Evolutionary conservation across 805 yeast species (phyloP), one percentile per base, ranked within the genome.

Genomic region (Metschnikowia peoriensis): DNA sequence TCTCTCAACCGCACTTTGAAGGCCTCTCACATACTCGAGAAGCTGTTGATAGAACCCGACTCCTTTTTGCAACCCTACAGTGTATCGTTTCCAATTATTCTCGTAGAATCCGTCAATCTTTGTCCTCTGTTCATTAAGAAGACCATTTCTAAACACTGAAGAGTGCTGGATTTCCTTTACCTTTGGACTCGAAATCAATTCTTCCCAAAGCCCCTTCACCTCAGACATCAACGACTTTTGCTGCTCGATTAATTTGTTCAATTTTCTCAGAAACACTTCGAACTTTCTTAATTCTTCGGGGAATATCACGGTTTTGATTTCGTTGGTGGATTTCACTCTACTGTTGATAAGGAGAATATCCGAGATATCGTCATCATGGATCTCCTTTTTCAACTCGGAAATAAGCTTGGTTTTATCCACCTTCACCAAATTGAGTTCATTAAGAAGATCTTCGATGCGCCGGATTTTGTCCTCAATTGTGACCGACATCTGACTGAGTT

Each of bases 281-380:
- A 90, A 93, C 67, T 93, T 93, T 46, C 77, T 80, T 56, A 93
- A 71, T 65, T 90, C 97, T 52, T 80, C 78, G 15, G 83, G 80
- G 64, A 92, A 91, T 15, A 75, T 75, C 34, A 71, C 68, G 9
- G 78, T 72, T 57, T 77, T 78, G 53, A 83, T 75, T 52, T 86
- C 91, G 43, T 80, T 76, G 7, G 81, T 82, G 6, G 82, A 71
- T 38, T 77, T 79, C 42, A 80, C 77, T 54, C 80, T 82, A 54
- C 76, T 71, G 64, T 88, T 86, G 57, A 85, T 72, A 8, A 93
- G 80, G 34, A 93, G 74, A 11, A 85, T 73, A 49, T 86, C 84
- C 0, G 96, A 86, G 46, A 91, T 89, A 64, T 93, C 97, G 69
- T 93, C 98, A 12, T 78, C 76, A 61, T 85, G 94, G 35, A 88